Evolutionary conservation across 441 rosid species (phyloP).

Genomic region (Gossypium lobatum): DNA sequence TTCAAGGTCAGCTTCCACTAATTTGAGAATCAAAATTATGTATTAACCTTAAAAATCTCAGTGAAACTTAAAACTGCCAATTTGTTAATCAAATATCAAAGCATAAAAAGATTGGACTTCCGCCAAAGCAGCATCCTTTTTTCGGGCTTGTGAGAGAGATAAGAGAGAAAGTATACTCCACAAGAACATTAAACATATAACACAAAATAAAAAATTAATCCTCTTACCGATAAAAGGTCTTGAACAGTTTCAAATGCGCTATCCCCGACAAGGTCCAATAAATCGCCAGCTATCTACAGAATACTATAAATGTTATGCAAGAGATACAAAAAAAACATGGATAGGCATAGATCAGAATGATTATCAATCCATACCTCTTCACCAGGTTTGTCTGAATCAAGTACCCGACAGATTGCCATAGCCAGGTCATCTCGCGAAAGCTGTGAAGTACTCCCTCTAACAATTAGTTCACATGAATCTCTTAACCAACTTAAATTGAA

Average conservation of each 20-base stretch:
- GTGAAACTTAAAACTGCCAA: background rate
- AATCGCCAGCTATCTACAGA: conserved; percentile 78
- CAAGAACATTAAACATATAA: background rate
- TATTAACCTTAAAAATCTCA: background rate
- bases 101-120: background rate
- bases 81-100: background rate
- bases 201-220: conserved; percentile 8
- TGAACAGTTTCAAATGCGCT: conserved; percentile 85
- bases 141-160: background rate
- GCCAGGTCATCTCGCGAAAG: conserved; percentile 88
- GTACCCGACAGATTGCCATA: conserved; percentile 84
- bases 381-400: conserved; percentile 83
- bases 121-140: background rate
- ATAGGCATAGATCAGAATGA: conserved; percentile 9
- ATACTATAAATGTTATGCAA: conserved; percentile 10
- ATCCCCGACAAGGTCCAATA: conserved; percentile 93
- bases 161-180: background rate
- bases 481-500: conserved; percentile 81
- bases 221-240: conserved; percentile 63
- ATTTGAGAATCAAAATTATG: background rate
- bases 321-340: conserved; percentile 10
- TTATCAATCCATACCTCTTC: conserved; percentile 67
- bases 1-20: background rate
- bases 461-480: conserved; percentile 67
- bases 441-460: conserved; percentile 56